phyloP scores from a whole-genome alignment of 768 basidiomycete species.

The Suillus ampliporus region DNA sequence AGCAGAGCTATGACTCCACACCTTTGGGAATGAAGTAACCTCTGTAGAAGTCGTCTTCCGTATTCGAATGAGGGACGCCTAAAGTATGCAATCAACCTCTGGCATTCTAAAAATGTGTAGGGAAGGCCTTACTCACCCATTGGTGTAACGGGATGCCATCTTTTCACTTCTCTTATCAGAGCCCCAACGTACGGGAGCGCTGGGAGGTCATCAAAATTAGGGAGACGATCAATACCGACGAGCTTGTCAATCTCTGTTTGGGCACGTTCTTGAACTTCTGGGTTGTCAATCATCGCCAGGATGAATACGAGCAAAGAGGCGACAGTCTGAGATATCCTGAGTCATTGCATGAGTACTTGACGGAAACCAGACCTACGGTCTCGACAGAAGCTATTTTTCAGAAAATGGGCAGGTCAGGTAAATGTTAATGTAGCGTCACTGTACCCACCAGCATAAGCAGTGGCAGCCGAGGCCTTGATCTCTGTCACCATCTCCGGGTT shows the following conservation, averaged over 20 bases:
- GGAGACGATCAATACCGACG: slow-evolving; percentile 34
- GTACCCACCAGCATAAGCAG: slow-evolving; percentile 25
- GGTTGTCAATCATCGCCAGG: slow-evolving; percentile 37
- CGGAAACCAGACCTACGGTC: slow-evolving; percentile 27
- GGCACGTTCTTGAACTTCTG: slow-evolving; percentile 33
- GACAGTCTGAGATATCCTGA: slow-evolving; percentile 25
- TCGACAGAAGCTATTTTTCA: slow-evolving; percentile 32
- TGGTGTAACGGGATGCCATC: slow-evolving; percentile 33
- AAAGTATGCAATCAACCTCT: background rate
- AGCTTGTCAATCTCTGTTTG: slow-evolving; percentile 40
- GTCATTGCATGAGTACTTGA: background rate
- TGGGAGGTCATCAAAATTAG: slow-evolving; percentile 34
- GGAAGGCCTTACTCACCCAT: slow-evolving; percentile 27
- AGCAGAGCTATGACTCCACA: background rate
- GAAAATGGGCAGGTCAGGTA: background rate
- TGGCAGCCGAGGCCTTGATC: slow-evolving; percentile 24
- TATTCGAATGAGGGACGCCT: slow-evolving; percentile 50
- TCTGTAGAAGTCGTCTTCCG: slow-evolving; percentile 40
- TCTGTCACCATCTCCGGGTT: slow-evolving; percentile 20
- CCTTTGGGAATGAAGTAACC: slow-evolving; percentile 41
- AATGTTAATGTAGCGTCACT: background rate
- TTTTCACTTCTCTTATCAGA: slow-evolving; percentile 38
- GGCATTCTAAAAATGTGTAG: background rate
- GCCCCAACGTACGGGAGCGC: slow-evolving; percentile 41
- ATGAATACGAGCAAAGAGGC: slow-evolving; percentile 29